These are phyloP conservation scores for Lagenidium giganteum DNA, from an alignment of 352 stramenopile genomes.

Conservation along the genomic window DNA sequence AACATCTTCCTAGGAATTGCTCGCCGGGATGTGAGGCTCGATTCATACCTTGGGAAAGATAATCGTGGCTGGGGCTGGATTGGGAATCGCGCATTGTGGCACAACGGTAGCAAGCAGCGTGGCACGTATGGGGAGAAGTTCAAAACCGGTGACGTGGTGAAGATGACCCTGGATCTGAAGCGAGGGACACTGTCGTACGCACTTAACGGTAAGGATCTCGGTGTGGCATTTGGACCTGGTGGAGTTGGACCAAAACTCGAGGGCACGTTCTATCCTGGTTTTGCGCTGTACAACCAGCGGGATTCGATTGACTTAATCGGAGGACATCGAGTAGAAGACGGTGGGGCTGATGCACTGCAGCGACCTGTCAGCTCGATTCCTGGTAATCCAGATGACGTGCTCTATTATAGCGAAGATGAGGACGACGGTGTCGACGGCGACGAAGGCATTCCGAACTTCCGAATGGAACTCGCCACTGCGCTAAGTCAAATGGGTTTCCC, in stretches of 20 bases:
- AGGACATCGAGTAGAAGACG: slow-evolving; percentile 80
- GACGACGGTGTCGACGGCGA: slow-evolving; percentile 48
- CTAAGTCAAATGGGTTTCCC: slow-evolving; percentile 85
- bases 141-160: slow-evolving; percentile 81
- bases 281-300: slow-evolving; percentile 85
- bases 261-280: slow-evolving; percentile 81
- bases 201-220: slow-evolving; percentile 86
- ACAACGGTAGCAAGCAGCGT: slow-evolving; percentile 88
- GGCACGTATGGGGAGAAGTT: slow-evolving; percentile 90
- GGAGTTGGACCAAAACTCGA: slow-evolving; percentile 82
- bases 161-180: slow-evolving; percentile 78
- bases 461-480: slow-evolving; percentile 73
- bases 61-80: slow-evolving; percentile 91
- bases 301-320: slow-evolving; percentile 83
- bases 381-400: slow-evolving; percentile 57
- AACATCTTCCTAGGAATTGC: slow-evolving; percentile 89
- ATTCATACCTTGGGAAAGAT: slow-evolving; percentile 90
- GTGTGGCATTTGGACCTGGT: slow-evolving; percentile 84
- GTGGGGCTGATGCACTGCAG: slow-evolving; percentile 19
- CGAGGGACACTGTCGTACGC: slow-evolving; percentile 83
- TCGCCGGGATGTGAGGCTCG: slow-evolving; percentile 75
- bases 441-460: slow-evolving; percentile 72
- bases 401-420: slow-evolving; percentile 83
- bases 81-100: slow-evolving; percentile 85
- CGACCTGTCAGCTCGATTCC: slow-evolving; percentile 19